Evolutionary conservation across 345 rosid species (phyloP).

Genomic region (Lumnitzera littorea): DNA sequence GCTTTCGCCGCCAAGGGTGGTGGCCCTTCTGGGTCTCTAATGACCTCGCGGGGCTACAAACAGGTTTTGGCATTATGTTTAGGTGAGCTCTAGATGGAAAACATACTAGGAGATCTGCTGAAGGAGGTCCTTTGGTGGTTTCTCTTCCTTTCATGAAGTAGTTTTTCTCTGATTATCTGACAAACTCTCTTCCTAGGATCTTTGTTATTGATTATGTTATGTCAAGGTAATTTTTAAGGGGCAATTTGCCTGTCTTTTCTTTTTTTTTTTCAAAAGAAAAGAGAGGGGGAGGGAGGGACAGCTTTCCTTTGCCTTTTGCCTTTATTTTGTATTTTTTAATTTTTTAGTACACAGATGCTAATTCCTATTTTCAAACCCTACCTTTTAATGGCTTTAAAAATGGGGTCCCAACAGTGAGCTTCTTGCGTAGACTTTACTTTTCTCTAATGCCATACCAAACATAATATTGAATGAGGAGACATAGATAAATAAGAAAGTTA

Average conservation of each 20-base stretch:
- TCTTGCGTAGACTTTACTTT: constrained; percentile 18
- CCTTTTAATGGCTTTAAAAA: constrained; percentile 24
- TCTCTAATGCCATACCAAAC: constrained; percentile 8
- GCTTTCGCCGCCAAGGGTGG: constrained; percentile 27
- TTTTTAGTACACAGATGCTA: constrained; percentile 12
- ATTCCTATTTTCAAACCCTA: constrained; percentile 8
- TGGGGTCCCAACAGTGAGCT: constrained; percentile 25
- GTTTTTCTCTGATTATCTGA: background rate
- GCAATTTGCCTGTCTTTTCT: background rate
- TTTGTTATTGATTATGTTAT: background rate
- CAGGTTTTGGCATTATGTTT: constrained; percentile 55
- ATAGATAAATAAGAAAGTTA: constrained; percentile 13
- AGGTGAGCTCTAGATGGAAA: constrained; percentile 78
- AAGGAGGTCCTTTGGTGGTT: constrained; percentile 43
- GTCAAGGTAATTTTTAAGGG: constrained; percentile 5
- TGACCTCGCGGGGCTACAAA: constrained; percentile 66
- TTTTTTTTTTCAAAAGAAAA: constrained; percentile 18
- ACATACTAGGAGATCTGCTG: constrained; percentile 74
- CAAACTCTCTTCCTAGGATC: background rate
- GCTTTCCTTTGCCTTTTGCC: constrained; percentile 14
- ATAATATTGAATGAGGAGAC: constrained; percentile 4
- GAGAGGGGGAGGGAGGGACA: constrained; percentile 19
- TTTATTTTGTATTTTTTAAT: constrained; percentile 5
- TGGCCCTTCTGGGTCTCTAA: constrained; percentile 37
- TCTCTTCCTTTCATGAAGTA: constrained; percentile 65